These are phyloP conservation scores for Sporisorium iseilematis-ciliati DNA, from an alignment of 1,284 basidiomycete genomes.

Conservation along the genomic window DNA sequence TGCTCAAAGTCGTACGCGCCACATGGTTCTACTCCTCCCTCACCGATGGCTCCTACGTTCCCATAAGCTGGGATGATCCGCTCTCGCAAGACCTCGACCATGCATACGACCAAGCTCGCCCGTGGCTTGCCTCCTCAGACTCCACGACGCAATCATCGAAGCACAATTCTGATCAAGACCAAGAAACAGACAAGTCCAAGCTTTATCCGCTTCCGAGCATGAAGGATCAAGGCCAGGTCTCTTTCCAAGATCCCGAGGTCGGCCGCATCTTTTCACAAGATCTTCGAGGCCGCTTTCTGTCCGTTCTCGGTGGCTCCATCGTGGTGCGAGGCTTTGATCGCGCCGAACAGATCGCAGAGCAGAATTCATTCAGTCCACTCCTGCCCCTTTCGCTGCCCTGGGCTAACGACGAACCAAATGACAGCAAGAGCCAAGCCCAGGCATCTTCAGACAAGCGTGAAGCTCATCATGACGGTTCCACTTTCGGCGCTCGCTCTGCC, in stretches of 20 bases:
- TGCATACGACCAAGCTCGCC: conserved; percentile 68
- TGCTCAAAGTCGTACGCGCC: conserved; percentile 66
- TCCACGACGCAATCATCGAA: conserved; percentile 24
- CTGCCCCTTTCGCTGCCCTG: conserved; percentile 46
- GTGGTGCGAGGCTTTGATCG: conserved; percentile 64
- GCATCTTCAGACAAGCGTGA: conserved; percentile 15
- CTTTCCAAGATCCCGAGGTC: conserved; percentile 62
- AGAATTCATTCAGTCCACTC: conserved; percentile 36
- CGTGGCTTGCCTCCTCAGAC: conserved; percentile 52
- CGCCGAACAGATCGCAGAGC: conserved; percentile 48
- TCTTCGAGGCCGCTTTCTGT: conserved; percentile 54
- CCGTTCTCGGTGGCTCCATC: conserved; percentile 60
- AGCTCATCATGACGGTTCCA: conserved; percentile 32
- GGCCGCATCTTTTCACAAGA: conserved; percentile 69
- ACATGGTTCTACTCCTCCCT: conserved; percentile 70
- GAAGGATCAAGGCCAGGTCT: conserved; percentile 62
- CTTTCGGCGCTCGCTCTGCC: conserved; percentile 34
- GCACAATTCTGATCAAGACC: conserved; percentile 16
- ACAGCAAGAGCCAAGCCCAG: not conserved
- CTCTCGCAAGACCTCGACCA: conserved; percentile 68
- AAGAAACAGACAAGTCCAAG: conserved; percentile 53
- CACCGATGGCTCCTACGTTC: conserved; percentile 53
- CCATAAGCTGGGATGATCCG: conserved; percentile 62
- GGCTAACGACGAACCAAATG: conserved; percentile 26
- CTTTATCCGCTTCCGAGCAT: conserved; percentile 58